Evolutionary conservation across 1,284 basidiomycete genomes (phyloP).

Genomic region (Pseudozyma tsukubaensis): DNA sequence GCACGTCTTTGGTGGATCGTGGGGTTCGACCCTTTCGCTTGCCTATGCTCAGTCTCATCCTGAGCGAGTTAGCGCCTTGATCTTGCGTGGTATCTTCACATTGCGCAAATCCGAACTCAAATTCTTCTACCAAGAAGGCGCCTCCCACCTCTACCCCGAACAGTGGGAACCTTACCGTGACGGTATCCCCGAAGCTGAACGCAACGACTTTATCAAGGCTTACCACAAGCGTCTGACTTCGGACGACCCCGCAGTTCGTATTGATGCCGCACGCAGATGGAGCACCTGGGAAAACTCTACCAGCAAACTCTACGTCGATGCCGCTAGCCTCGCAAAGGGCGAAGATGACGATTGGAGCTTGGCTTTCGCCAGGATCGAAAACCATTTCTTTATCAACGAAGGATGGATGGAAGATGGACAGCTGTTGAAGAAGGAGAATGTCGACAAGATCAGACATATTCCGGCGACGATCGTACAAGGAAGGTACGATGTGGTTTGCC

Average conservation of each 20-base stretch:
- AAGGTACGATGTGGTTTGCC: slow-evolving; percentile 70
- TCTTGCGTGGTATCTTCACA: slow-evolving; percentile 91
- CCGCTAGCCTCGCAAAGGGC: slow-evolving; percentile 50
- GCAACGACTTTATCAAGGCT: slow-evolving; percentile 81
- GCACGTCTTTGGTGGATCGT: slow-evolving; percentile 67
- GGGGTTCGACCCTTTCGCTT: slow-evolving; percentile 88
- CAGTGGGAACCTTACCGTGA: slow-evolving; percentile 74
- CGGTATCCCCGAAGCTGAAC: slow-evolving; percentile 82
- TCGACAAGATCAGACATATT: slow-evolving; percentile 80
- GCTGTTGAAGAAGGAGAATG: slow-evolving; percentile 82
- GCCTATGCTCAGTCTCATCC: slow-evolving; percentile 89
- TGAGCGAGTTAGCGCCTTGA: slow-evolving; percentile 80
- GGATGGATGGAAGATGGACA: slow-evolving; percentile 92
- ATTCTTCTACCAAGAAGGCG: slow-evolving; percentile 91
- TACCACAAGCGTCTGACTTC: slow-evolving; percentile 84
- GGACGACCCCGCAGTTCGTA: slow-evolving; percentile 76
- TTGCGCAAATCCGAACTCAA: slow-evolving; percentile 82
- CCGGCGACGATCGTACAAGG: slow-evolving; percentile 88
- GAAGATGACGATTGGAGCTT: slow-evolving; percentile 70
- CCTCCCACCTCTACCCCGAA: slow-evolving; percentile 66
- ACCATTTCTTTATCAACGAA: slow-evolving; percentile 82
- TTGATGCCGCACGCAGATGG: slow-evolving; percentile 86
- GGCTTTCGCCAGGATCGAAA: slow-evolving; percentile 85
- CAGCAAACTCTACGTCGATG: slow-evolving; percentile 61
- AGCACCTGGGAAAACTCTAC: slow-evolving; percentile 66